phyloP scores from a whole-genome alignment of 108 stramenopile species.

The Schizochytrium sp. region DNA sequence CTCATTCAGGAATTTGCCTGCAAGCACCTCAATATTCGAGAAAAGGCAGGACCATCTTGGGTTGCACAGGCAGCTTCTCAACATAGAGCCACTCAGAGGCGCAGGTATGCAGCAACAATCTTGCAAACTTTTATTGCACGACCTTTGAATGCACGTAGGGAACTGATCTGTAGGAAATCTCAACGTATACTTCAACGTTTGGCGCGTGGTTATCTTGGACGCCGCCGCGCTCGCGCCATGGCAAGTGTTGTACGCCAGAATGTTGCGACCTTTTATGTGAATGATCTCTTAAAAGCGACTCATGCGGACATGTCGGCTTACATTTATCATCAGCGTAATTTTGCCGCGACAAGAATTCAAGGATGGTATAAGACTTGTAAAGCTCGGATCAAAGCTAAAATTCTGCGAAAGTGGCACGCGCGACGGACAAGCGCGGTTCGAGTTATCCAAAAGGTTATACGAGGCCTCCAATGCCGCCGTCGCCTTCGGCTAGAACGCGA shows the following conservation, averaged over 20 bases:
- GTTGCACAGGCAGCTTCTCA: too few species aligned
- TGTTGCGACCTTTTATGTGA: not conserved
- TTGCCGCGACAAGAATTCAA: slow-evolving; percentile 3
- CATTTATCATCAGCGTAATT: not conserved
- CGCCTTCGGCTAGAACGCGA: slow-evolving; percentile 29
- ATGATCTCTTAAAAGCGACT: not conserved
- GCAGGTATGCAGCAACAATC: too few species aligned
- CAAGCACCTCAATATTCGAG: not conserved
- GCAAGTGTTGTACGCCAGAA: not conserved
- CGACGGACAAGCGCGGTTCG: not conserved
- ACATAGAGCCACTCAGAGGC: too few species aligned
- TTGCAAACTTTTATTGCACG: not conserved
- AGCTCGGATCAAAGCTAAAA: not conserved
- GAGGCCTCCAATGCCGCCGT: not conserved
- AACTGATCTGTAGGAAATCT: not conserved
- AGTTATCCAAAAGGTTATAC: not conserved
- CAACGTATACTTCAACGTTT: not conserved
- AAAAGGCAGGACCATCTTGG: too few species aligned
- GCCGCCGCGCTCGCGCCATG: not conserved
- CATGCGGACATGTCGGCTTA: not conserved
- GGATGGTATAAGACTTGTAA: not conserved
- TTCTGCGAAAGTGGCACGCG: slow-evolving; percentile 12
- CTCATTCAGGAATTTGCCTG: not conserved
- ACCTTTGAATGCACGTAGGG: not conserved
- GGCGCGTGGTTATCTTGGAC: not conserved